Evolutionary conservation across 2,329 filamentous ascomycete species (phyloP), one percentile per base, ranked within the genome.

Genomic region (Cercospora zeina): DNA sequence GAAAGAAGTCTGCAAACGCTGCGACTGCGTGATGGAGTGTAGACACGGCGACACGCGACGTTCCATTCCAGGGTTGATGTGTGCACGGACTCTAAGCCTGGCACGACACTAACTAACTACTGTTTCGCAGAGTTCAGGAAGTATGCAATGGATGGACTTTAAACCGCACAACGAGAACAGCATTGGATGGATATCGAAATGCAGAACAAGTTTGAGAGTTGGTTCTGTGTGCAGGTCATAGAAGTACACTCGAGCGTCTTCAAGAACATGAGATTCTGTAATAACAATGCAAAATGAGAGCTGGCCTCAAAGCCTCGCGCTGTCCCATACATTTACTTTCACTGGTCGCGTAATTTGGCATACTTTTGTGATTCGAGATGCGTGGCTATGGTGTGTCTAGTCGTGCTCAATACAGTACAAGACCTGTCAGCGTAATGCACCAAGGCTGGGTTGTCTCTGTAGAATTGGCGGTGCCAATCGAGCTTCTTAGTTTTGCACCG

Each of bases 31-130:
- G 31, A 24, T 24, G 14, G 49, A 34, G 3, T 33, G 27, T 33
- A 31, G 39, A 11, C 24, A 21, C 21, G 30, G 8, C 9, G 39
- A 47, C 14, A 47, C 30, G 39, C 27, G 54, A 56, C 19, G 37
- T 39, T 33, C 54, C 11, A 51, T 9, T 24, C n/a, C 33, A 59
- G 47, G 56, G 49, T 7, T 27, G 37, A 57, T 7, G 21, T 21
- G 39, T 50, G 56, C 56, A 59, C 56, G 56, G 56, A 59, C 56
- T 59, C 33, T 47, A 37, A 37, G 34, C 56, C 14, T n/a, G 47
- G 45, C 50, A 53, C 42, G 16, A 21, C 37, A 49, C 42, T 47
- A 37, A 37, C 34, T 37, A 13, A 36, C 6, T 37, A 47, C 27
- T 53, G 21, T 59, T 37, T 50, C 47, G 45, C 33, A 47, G 7